Conservation (phyloP, 148 eudicot species). For the Pharnaceum exiguum region DNA sequence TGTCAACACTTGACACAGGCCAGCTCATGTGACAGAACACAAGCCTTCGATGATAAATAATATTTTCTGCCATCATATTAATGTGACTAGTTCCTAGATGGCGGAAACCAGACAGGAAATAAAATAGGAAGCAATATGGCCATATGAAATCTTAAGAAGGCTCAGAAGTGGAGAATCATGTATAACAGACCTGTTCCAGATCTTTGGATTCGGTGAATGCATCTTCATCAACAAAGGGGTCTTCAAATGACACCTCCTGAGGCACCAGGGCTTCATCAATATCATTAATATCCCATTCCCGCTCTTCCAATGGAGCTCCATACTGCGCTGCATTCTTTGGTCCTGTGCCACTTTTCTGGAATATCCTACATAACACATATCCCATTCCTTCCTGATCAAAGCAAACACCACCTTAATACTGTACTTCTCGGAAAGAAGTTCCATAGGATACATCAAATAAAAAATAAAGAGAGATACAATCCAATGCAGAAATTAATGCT, state of each 20-base stretch:
- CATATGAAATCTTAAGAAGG: too few relatives aligned
- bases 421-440: too few relatives aligned
- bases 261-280: slow-evolving; percentile 31
- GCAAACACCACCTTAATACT: neutral
- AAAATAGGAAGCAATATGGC: too few relatives aligned
- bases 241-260: slow-evolving; percentile 42
- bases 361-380: slow-evolving; percentile 79
- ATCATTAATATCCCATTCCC: slow-evolving; percentile 85
- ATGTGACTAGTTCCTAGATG: too few relatives aligned
- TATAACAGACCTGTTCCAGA: slow-evolving; percentile 66
- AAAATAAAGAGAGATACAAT: too few relatives aligned
- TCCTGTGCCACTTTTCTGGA: slow-evolving; percentile 95
- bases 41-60: too few relatives aligned
- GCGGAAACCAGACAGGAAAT: neutral
- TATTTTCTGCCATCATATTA: too few relatives aligned
- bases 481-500: too few relatives aligned
- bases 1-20: too few relatives aligned
- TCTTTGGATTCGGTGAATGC: slow-evolving; percentile 48
- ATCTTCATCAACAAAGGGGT: slow-evolving; percentile 49
- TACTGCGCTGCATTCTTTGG: slow-evolving; percentile 95
- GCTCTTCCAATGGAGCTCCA: slow-evolving; percentile 91
- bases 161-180: neutral
- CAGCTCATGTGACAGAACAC: too few relatives aligned
- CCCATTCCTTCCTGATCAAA: slow-evolving; percentile 75
- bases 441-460: too few relatives aligned